Evolutionary conservation across 2,329 filamentous ascomycete genomes (phyloP).

Genomic region (Bipolaris cookei): DNA sequence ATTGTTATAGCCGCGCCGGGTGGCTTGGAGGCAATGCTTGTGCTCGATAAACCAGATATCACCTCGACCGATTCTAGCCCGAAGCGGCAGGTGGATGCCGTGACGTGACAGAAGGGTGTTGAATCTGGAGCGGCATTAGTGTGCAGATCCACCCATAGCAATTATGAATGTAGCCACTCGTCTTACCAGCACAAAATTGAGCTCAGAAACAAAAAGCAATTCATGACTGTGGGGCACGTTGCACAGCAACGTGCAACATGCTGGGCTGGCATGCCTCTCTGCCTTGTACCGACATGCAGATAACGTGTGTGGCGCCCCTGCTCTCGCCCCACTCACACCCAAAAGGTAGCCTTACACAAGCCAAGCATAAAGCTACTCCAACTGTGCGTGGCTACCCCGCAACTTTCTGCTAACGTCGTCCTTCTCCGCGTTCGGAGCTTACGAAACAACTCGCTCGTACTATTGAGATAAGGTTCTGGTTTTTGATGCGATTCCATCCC

Average conservation of each 20-base stretch:
- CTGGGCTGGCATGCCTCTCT: conserved; percentile 1
- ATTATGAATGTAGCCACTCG: neutral
- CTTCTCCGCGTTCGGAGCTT: conserved; percentile 40
- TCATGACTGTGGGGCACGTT: neutral
- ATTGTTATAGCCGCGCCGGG: conserved; percentile 7
- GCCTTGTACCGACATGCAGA: conserved; percentile 4
- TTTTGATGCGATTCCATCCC: conserved; percentile 33
- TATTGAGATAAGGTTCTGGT: conserved; percentile 38
- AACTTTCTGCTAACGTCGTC: conserved; percentile 24
- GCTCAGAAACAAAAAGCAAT: neutral
- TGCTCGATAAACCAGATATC: conserved; percentile 1
- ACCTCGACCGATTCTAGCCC: conserved; percentile 3
- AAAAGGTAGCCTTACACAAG: neutral
- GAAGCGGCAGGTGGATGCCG: conserved; percentile 13
- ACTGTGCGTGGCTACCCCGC: conserved; percentile 13
- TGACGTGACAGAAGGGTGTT: conserved; percentile 8
- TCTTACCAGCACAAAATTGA: neutral
- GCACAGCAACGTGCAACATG: conserved; percentile 2
- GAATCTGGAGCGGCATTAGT: conserved; percentile 7
- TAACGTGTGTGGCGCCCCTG: conserved; percentile 2
- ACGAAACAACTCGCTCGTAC: conserved; percentile 41
- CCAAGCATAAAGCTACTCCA: conserved; percentile 14
- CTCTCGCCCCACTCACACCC: neutral
- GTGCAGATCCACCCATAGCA: neutral
- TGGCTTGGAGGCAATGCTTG: conserved; percentile 1